phyloP scores from a whole-genome alignment of 1,284 basidiomycete species.

The Heliocybe sulcata region DNA sequence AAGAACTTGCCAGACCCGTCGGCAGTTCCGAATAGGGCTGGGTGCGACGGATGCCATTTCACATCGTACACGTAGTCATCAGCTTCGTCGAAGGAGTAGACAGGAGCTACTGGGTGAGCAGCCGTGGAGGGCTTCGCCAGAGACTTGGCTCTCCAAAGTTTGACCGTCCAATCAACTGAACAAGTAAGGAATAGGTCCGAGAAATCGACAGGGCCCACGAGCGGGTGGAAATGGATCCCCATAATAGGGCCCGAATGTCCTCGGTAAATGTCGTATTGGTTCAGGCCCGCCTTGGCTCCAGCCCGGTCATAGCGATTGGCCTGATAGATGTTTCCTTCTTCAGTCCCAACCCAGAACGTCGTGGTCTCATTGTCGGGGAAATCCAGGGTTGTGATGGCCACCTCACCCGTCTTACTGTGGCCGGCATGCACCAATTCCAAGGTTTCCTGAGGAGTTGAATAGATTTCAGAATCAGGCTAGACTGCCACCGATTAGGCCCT shows the following conservation, averaged over 20 bases:
- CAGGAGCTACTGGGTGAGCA: slow-evolving; percentile 53
- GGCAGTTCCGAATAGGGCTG: slow-evolving; percentile 88
- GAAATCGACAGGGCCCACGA: slow-evolving; percentile 87
- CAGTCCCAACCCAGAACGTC: slow-evolving; percentile 94
- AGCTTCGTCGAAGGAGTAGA: slow-evolving; percentile 93
- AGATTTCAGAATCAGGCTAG: slow-evolving; percentile 6
- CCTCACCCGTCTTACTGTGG: slow-evolving; percentile 93
- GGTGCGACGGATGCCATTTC: slow-evolving; percentile 94
- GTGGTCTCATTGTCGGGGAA: slow-evolving; percentile 95
- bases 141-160: slow-evolving; percentile 82
- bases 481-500: slow-evolving; percentile 8
- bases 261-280: slow-evolving; percentile 85
- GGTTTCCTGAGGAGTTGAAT: slow-evolving; percentile 59
- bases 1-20: slow-evolving; percentile 95
- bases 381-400: slow-evolving; percentile 87
- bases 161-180: slow-evolving; percentile 94
- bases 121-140: slow-evolving; percentile 54
- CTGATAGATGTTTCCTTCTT: slow-evolving; percentile 95
- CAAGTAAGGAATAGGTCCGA: slow-evolving; percentile 90
- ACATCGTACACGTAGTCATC: slow-evolving; percentile 99
- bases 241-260: slow-evolving; percentile 93
- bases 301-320: slow-evolving; percentile 96
- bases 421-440: slow-evolving; percentile 80
- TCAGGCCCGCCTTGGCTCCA: slow-evolving; percentile 91
- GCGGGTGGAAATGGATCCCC: slow-evolving; percentile 91